Base-by-base conservation (phyloP, 2,329 filamentous ascomycete genomes). In the Lecanicillium sp. region DNA sequence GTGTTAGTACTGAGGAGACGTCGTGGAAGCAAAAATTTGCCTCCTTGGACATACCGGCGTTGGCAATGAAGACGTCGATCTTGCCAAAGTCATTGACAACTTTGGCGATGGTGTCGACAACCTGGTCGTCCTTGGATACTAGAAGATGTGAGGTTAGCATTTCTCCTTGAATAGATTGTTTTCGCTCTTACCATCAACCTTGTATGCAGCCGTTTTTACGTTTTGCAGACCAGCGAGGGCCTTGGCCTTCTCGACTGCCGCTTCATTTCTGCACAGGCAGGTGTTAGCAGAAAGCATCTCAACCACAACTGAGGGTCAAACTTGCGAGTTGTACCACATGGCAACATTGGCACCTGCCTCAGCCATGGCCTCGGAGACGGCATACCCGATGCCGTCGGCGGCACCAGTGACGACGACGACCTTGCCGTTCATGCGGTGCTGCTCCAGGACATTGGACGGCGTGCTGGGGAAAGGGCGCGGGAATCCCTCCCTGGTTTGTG, bases 341-440 rank as follows among this genome's bases (percentile, higher is more conserved):
- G 46, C 68, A 17, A 71, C 60, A 32, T 62, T 36, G 1, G 55
- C 67, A 1, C 58, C 58, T 1, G 66, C 67, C 39, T 71, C 68
- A 2, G 66, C 66, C 53, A 68, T 63, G 1, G 59, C 64, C 40
- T 71, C 62, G 0, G 64, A 56, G 4, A 68, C 65, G 0, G 68
- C 58, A 31, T 56, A 51, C 0, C 68, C 68, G 29, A 71, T 62
- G 0, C 68, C 68, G 29, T 68, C 66, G 0, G 64, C 59, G 1
- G 66, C 66, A 4, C 68, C 68, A 0, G 56, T 70, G 1, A 71
- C 53, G n/a, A 63, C 58, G 0, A 62, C 59, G 39, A 64, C 58
- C 40, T 59, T 69, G 8, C 58, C 65, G 5, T 48, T 55, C 48
- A 71, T 51, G 12, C 50, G 53, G 33, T 71, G 56, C 36, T 71